phyloP scores from a whole-genome alignment of 2,329 filamentous ascomycete genomes.

The Ophiostoma perfectum region DNA sequence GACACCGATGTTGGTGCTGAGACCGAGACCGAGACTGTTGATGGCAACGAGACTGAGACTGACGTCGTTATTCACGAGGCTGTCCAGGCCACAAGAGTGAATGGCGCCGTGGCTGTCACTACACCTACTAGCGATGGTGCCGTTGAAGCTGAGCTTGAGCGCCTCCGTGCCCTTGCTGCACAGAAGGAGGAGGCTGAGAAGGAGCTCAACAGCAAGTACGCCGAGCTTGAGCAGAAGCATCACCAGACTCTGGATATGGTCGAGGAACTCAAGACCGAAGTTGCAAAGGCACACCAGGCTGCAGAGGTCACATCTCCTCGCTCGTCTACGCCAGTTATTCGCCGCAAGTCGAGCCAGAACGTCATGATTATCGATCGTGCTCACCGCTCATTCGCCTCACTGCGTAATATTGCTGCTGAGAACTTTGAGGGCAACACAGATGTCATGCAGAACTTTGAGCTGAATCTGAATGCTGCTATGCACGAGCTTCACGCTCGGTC shows the following conservation, averaged over 20 bases:
- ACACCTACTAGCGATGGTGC: neutral
- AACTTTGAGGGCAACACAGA: slow-evolving; percentile 79
- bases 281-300: slow-evolving; percentile 67
- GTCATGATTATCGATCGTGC: slow-evolving; percentile 83
- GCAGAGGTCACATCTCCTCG: slow-evolving; percentile 56
- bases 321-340: slow-evolving; percentile 68
- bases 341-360: slow-evolving; percentile 88
- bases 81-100: neutral
- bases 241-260: slow-evolving; percentile 77
- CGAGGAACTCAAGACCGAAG: slow-evolving; percentile 82
- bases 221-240: slow-evolving; percentile 76
- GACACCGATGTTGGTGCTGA: slow-evolving; percentile 20
- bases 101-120: neutral
- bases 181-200: slow-evolving; percentile 74
- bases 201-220: slow-evolving; percentile 70
- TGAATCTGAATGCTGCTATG: slow-evolving; percentile 87
- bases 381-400: slow-evolving; percentile 81
- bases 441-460: slow-evolving; percentile 83
- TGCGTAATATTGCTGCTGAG: slow-evolving; percentile 82
- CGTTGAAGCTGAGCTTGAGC: slow-evolving; percentile 61
- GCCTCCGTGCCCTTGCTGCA: slow-evolving; percentile 61
- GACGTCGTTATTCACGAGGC: slow-evolving; percentile 13
- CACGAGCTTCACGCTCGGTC: slow-evolving; percentile 82
- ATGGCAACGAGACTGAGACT: neutral
- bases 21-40: slow-evolving; percentile 3